These are phyloP conservation scores for Taphrina flavorubra DNA, from an alignment of 1,139 yeast genomes.

Conservation along the genomic window DNA sequence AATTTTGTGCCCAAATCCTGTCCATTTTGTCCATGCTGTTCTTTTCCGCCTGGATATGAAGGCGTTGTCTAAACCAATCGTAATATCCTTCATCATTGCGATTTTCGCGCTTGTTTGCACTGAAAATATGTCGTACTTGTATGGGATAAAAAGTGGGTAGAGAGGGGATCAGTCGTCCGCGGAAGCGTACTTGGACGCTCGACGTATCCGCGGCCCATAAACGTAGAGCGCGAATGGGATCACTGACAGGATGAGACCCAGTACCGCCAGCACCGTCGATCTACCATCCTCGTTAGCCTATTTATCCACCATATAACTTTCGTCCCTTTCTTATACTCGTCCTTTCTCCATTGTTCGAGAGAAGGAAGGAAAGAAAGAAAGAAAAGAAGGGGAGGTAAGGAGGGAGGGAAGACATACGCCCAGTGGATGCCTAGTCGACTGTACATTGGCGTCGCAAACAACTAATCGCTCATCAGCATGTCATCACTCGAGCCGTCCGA, in stretches of 20 bases:
- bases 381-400: neutral
- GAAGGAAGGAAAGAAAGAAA: neutral
- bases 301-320: too few relatives aligned
- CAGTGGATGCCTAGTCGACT: constrained; percentile 30
- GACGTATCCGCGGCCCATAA: constrained; percentile 32
- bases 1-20: too few relatives aligned
- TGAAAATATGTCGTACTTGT: too few relatives aligned
- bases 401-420: constrained; percentile 15
- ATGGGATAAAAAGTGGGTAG: too few relatives aligned
- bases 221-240: constrained; percentile 27
- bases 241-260: constrained; percentile 17
- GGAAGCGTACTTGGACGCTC: constrained; percentile 34
- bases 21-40: too few relatives aligned
- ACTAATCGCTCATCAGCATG: neutral
- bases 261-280: constrained; percentile 16
- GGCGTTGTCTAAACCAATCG: too few relatives aligned
- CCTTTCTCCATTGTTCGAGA: too few relatives aligned
- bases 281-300: neutral
- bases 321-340: too few relatives aligned
- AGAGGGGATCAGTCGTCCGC: constrained; percentile 8
- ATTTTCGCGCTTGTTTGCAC: too few relatives aligned
- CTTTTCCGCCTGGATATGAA: too few relatives aligned
- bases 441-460: constrained; percentile 35
- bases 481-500: neutral
- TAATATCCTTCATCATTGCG: too few relatives aligned